Evolutionary conservation across 2,329 filamentous ascomycete genomes (phyloP), one percentile per base, ranked within the genome.

Genomic region (Tolypocladium sp.): DNA sequence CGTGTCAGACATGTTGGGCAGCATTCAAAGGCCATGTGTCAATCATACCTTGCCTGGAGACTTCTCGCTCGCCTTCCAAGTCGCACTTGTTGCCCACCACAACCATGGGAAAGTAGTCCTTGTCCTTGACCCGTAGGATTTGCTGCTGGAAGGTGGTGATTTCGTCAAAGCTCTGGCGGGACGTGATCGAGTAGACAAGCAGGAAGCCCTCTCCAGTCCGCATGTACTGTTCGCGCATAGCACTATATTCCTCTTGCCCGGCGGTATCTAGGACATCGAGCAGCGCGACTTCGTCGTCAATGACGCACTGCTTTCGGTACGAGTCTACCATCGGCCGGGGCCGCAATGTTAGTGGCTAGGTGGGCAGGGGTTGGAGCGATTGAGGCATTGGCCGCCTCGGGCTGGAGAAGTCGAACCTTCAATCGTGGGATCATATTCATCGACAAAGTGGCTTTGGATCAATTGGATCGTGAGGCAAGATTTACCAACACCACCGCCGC

Each of bases 181-280:
- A 97, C 59, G 91, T 97, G 80, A 99, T 99, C 67, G 92, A 96
- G 82, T 97, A 97, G 70, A 97, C 92, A 57, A 99, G 87, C 71
- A 99, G 80, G 78, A 99, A 99, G 58, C 94, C 94, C 78, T 99
- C 94, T 73, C 94, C 94, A 30, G 93, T 97, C 70, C 94, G 88
- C 93, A 99, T 99, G 83, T 97, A 99, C 79, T 97, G 94, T 81
- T 99, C 94, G 73, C 94, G 85, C 94, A 99, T 97, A 58, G 94
- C 94, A 59, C 92, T 96, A 81, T 97, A 99, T 79, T 99, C 94
- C 78, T 99, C 94, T 77, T 99, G 94, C 61, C 94, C 94, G 63
- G 94, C 94, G 58, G 94, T 99, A 77, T 99, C 94, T 74, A 97
- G 88, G 64, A 99, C 94, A 76, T 99, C 94, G 76, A 99, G 89